phyloP scores from a whole-genome alignment of 805 yeast genomes.

The Kuraishia cidri region DNA sequence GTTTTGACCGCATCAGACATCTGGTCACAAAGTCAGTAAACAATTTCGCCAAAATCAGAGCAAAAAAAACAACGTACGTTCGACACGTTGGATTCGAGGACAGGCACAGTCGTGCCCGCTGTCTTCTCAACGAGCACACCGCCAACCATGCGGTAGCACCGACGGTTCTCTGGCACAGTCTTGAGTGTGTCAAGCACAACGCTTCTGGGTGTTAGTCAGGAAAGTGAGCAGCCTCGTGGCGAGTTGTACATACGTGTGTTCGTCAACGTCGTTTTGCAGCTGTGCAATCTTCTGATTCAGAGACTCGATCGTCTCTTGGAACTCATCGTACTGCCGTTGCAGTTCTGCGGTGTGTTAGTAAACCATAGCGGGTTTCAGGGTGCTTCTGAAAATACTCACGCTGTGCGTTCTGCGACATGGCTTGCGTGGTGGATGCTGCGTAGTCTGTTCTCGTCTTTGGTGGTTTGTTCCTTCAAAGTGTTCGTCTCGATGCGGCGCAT shows the following conservation, averaged over 20 bases:
- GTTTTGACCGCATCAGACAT: conserved; percentile 27
- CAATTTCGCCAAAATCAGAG: neutral
- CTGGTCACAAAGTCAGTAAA: conserved; percentile 5
- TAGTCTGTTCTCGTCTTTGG: too few relatives aligned
- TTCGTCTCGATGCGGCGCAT: too few relatives aligned
- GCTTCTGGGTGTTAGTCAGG: conserved; percentile 12
- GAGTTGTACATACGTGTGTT: conserved; percentile 13
- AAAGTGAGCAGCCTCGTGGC: neutral
- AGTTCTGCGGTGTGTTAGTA: conserved; percentile 8
- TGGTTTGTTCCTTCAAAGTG: too few relatives aligned
- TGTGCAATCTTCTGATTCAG: conserved; percentile 36
- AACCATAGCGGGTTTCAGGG: too few relatives aligned
- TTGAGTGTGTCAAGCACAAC: conserved; percentile 52
- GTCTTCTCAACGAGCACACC: conserved; percentile 82
- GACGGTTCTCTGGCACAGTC: conserved; percentile 47
- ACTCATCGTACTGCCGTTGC: conserved; percentile 41
- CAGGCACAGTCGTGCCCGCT: conserved; percentile 66
- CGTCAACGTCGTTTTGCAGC: conserved; percentile 36
- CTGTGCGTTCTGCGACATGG: too few relatives aligned
- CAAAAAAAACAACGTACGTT: conserved; percentile 25
- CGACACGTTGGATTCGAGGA: conserved; percentile 44
- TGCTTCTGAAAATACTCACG: too few relatives aligned
- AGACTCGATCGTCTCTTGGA: conserved; percentile 37
- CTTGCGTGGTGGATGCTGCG: too few relatives aligned
- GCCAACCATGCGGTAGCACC: conserved; percentile 90